Evolutionary conservation across 768 basidiomycete genomes (phyloP), one percentile per base, ranked within the genome.

Genomic region (Mycena pura): DNA sequence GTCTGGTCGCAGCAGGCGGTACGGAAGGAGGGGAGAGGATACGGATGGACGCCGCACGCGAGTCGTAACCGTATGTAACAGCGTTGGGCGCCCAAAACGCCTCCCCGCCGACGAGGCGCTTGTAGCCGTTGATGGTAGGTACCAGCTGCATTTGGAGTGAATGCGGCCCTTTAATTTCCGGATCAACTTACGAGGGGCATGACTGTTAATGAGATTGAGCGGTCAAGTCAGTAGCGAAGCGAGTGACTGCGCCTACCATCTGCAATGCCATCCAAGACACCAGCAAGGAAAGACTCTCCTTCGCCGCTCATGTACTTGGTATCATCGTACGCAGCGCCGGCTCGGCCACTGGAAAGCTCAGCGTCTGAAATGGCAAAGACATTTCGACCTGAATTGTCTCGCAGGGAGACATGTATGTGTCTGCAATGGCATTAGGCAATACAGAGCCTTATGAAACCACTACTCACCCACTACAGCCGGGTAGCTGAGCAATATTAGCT

Each of bases 41-140:
- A 41, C 97, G 88, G 47, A 99, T 85, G 10, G 93, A 94, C 11
- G 95, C 95, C 0, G 89, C 90, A 32, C 97, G 92, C 21, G 93
- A 95, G 75, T 99, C 97, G 72, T 96, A 98, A 10, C 96, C 96
- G 73, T 95, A 98, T 3, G 95, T 96, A 17, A 93, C 84, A 3
- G 93, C 87, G 68, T 94, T 96, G 0, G 95, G 95, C 6, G 95
- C 95, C 93, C 93, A 97, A 80, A 91, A 95, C 5, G 90, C 89
- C 72, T 95, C 94, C 13, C 95, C 95, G 19, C 92, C 95, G 19
- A 93, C 89, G 8, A 99, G 86, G 15, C 97, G 93, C 72, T 99
- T 99, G 80, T 99, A 99, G 8, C 96, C 95, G 69, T 96, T 96
- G 76, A 97, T 90, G 0, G 92, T 96, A 1, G 93, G 95, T 15